Percentiles rank a stretch among this genome's conserved stretches.
phyloP scores from a whole-genome alignment of 2,329 filamentous ascomycete species.

The Colletotrichum incanum region DNA sequence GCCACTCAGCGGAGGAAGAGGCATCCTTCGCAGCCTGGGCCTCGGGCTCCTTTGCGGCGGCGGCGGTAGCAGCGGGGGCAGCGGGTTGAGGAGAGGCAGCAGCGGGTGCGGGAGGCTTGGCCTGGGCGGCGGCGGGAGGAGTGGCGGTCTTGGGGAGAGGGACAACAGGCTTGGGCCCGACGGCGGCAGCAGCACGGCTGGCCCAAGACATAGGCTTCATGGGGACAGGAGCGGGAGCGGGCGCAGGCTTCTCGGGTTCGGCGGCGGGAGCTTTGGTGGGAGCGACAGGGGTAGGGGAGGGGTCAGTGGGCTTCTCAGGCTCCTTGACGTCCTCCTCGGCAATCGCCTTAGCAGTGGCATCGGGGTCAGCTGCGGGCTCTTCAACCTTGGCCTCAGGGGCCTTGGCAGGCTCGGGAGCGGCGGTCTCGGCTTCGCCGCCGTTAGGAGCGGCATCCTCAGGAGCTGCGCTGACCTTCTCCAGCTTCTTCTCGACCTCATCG shows the following conservation, averaged over 20 bases:
- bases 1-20: slow-evolving; percentile 79
- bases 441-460: slow-evolving; percentile 55
- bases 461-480: slow-evolving; percentile 72
- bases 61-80: slow-evolving; percentile 58
- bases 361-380: slow-evolving; percentile 58
- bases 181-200: slow-evolving; percentile 74
- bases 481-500: slow-evolving; percentile 79
- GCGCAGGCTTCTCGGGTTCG: slow-evolving; percentile 54
- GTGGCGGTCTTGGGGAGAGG: slow-evolving; percentile 72
- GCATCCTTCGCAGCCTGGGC: slow-evolving; percentile 65
- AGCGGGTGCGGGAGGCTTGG: slow-evolving; percentile 67
- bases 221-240: slow-evolving; percentile 68
- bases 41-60: slow-evolving; percentile 55
- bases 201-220: slow-evolving; percentile 83
- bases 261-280: slow-evolving; percentile 60
- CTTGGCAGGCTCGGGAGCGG: slow-evolving; percentile 57
- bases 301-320: slow-evolving; percentile 78
- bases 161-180: slow-evolving; percentile 66
- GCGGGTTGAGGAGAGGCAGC: slow-evolving; percentile 57
- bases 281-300: slow-evolving; percentile 69
- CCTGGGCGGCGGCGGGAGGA: slow-evolving; percentile 65
- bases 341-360: slow-evolving; percentile 67
- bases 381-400: slow-evolving; percentile 45
- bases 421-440: slow-evolving; percentile 51
- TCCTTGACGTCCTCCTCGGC: slow-evolving; percentile 71